Evolutionary conservation across 257 asterid genomes (phyloP).

Genomic region (Craterostigma plantagineum): DNA sequence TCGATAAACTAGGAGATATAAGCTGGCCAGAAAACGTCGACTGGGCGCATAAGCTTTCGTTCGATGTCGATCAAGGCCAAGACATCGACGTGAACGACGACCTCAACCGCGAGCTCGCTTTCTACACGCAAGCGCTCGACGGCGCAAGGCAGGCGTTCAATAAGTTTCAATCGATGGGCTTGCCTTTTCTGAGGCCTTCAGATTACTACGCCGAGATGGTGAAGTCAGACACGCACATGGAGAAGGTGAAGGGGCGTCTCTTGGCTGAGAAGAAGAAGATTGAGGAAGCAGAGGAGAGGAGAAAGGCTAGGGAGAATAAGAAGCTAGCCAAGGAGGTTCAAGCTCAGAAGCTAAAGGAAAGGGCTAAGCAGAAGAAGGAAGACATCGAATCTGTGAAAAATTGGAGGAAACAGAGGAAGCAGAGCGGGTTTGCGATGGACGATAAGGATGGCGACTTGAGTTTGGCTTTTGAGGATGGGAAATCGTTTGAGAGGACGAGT

Average conservation of each 20-base stretch:
- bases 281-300: slow-evolving; percentile 86
- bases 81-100: slow-evolving; percentile 76
- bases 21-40: slow-evolving; percentile 54
- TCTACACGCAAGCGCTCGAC: slow-evolving; percentile 73
- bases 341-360: slow-evolving; percentile 56
- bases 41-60: slow-evolving; percentile 60
- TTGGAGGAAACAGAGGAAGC: slow-evolving; percentile 91
- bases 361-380: slow-evolving; percentile 76
- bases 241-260: slow-evolving; percentile 69
- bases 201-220: slow-evolving; percentile 94
- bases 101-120: slow-evolving; percentile 60
- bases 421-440: slow-evolving; percentile 34
- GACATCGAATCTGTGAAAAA: slow-evolving; percentile 81
- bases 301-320: slow-evolving; percentile 73
- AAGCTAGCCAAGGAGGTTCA: slow-evolving; percentile 77
- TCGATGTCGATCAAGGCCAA: slow-evolving; percentile 41
- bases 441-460: slow-evolving; percentile 38
- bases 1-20: slow-evolving; percentile 61
- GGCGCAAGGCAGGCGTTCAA: slow-evolving; percentile 50
- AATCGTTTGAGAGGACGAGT: slow-evolving; percentile 31
- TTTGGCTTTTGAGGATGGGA: slow-evolving; percentile 54
- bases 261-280: slow-evolving; percentile 58
- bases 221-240: slow-evolving; percentile 80
- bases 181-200: slow-evolving; percentile 60
- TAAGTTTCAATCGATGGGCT: slow-evolving; percentile 41